Conservation (phyloP, 352 stramenopile species). For the Globisporangium acanthophoron region DNA sequence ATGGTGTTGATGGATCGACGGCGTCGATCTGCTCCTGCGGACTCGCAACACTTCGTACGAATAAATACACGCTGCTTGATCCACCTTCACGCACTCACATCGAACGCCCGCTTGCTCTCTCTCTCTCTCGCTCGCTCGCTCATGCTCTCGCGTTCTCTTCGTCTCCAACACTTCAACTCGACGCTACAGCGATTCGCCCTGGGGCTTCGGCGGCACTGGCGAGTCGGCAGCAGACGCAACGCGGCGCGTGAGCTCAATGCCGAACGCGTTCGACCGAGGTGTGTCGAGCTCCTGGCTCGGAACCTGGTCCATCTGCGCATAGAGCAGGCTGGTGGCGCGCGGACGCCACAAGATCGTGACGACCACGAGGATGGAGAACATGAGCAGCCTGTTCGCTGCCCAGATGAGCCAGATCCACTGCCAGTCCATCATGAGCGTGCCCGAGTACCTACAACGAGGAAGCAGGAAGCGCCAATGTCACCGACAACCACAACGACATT, state of each 20-base stretch:
- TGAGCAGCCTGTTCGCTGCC: constrained; percentile 65
- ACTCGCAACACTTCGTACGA: not conserved
- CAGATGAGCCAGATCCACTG: constrained; percentile 76
- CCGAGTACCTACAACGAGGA: constrained; percentile 54
- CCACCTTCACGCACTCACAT: too few relatives aligned
- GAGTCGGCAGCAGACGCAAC: constrained; percentile 47
- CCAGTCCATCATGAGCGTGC: constrained; percentile 54
- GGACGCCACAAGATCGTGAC: constrained; percentile 74
- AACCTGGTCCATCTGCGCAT: constrained; percentile 78
- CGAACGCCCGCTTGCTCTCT: not conserved
- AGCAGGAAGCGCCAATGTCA: not conserved
- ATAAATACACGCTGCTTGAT: not conserved
- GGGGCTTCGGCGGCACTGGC: constrained; percentile 2
- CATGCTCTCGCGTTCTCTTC: too few relatives aligned
- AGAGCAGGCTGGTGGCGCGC: constrained; percentile 52
- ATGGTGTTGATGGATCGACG: not conserved
- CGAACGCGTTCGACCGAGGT: constrained; percentile 33
- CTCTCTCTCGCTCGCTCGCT: not conserved
- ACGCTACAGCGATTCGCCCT: constrained; percentile 9
- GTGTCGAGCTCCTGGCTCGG: constrained; percentile 57
- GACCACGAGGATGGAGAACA: constrained; percentile 61
- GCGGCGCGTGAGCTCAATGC: constrained; percentile 54
- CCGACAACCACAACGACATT: not conserved
- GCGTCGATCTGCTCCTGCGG: not conserved
- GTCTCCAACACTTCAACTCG: not conserved